A percentile compares a stretch with the other conserved stretches of the same genome.
These are phyloP conservation scores for Gossypium trilobum DNA, from an alignment of 441 rosid genomes.

Conservation along the genomic window DNA sequence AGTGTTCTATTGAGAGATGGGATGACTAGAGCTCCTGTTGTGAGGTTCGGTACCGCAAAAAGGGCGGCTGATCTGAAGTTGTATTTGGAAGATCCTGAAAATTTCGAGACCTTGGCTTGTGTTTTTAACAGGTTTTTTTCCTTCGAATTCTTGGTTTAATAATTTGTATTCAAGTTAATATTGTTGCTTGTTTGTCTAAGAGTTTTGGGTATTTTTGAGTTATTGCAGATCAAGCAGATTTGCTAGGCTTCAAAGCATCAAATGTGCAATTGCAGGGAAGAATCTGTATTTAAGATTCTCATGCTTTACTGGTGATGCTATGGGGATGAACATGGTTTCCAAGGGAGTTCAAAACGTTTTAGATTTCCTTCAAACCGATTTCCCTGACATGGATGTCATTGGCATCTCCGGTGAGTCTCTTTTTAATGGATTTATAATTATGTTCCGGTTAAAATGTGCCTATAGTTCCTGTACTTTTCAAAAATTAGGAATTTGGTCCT, in stretches of 20 bases:
- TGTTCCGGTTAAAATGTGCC: no score
- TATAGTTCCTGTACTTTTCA: no score
- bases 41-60: slow-evolving; percentile 32
- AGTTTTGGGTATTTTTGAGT: not conserved
- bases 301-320: slow-evolving; percentile 41
- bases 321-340: slow-evolving; percentile 51
- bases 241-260: slow-evolving; percentile 30
- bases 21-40: slow-evolving; percentile 43
- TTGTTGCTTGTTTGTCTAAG: not conserved
- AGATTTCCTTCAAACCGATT: slow-evolving; percentile 32
- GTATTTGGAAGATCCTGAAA: slow-evolving; percentile 32
- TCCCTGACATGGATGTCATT: slow-evolving; percentile 39
- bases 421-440: not conserved
- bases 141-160: not conserved
- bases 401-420: slow-evolving; percentile 31
- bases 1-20: slow-evolving; percentile 33
- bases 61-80: slow-evolving; percentile 39
- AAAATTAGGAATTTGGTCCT: no score
- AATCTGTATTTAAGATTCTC: slow-evolving; percentile 33
- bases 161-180: not conserved
- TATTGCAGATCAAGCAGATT: slow-evolving; percentile 31
- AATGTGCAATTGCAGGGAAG: slow-evolving; percentile 42
- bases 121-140: slow-evolving; percentile 28
- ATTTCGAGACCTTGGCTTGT: slow-evolving; percentile 24
- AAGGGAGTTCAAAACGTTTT: slow-evolving; percentile 42